A percentile compares a stretch with the other conserved stretches of the same genome.
These are phyloP conservation scores for Speleostelium caveatum DNA, from an alignment of 78 protist genomes.

Conservation along the genomic window DNA sequence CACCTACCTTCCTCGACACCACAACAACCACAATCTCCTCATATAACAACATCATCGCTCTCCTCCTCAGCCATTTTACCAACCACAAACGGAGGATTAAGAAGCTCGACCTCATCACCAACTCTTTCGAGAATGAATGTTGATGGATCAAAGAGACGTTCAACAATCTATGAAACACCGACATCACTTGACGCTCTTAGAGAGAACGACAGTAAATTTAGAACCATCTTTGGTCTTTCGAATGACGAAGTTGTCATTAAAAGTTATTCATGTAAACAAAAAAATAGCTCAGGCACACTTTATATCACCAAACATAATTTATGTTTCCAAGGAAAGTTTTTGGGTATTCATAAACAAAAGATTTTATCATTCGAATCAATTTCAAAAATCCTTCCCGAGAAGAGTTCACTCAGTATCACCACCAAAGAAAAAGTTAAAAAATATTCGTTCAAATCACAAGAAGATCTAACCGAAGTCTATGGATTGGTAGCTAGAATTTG, in stretches of 20 bases:
- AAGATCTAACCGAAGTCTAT: conserved; percentile 27
- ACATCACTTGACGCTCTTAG: conserved; percentile 8
- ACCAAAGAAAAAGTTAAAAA: conserved; percentile 31
- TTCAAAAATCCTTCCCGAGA: conserved; percentile 49
- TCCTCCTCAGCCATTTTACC: background rate
- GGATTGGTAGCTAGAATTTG: conserved; percentile 31
- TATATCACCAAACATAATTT: conserved; percentile 73
- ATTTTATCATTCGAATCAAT: conserved; percentile 35
- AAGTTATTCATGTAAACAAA: conserved; percentile 62
- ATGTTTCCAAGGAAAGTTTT: conserved; percentile 78
- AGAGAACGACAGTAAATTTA: conserved; percentile 15
- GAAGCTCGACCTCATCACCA: conserved; percentile 17
- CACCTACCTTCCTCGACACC: background rate
- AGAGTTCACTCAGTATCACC: background rate
- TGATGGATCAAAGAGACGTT: conserved; percentile 5
- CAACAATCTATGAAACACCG: conserved; percentile 46
- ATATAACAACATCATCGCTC: background rate
- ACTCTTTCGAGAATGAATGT: background rate
- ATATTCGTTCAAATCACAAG: conserved; percentile 27
- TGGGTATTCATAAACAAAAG: conserved; percentile 58
- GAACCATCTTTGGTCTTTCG: conserved; percentile 55
- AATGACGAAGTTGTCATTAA: conserved; percentile 75
- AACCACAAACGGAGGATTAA: background rate
- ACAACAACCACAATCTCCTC: background rate
- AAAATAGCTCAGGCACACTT: conserved; percentile 53